These are phyloP conservation scores for Xylariales sp. DNA, from an alignment of 2,329 filamentous ascomycete genomes.

Conservation along the genomic window DNA sequence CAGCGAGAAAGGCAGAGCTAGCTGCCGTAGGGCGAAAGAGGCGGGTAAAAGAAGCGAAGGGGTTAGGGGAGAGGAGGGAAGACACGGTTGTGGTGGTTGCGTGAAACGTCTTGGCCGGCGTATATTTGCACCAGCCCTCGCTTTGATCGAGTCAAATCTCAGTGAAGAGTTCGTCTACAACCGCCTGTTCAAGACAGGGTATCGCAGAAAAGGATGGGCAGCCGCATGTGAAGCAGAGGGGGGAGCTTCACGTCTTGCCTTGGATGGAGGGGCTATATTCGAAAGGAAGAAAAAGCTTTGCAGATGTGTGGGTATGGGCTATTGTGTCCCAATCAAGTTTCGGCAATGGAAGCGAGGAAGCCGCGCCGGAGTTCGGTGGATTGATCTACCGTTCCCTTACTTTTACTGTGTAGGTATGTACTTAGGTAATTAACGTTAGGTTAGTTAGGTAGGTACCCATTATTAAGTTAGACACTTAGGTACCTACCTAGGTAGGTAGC, in stretches of 20 bases:
- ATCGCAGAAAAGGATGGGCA: slow-evolving; percentile 12
- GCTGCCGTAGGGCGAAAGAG: slow-evolving; percentile 55
- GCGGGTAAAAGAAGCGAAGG: slow-evolving; percentile 51
- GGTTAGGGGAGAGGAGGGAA: slow-evolving; percentile 31
- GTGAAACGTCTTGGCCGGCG: slow-evolving; percentile 29
- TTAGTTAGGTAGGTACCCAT: neutral
- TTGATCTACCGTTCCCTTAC: slow-evolving; percentile 1
- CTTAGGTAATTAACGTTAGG: neutral
- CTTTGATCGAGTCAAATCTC: slow-evolving; percentile 10
- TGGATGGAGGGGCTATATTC: neutral
- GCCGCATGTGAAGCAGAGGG: slow-evolving; percentile 6
- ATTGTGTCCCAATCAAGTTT: slow-evolving; percentile 6
- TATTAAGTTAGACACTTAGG: too few species aligned
- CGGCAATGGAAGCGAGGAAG: neutral
- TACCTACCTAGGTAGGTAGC: too few species aligned
- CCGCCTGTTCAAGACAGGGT: slow-evolving; percentile 20
- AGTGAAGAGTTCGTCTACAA: slow-evolving; percentile 9
- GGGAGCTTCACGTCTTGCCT: slow-evolving; percentile 1
- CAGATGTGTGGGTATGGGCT: slow-evolving; percentile 4
- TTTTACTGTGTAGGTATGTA: neutral
- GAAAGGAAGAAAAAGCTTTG: too few species aligned
- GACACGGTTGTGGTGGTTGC: slow-evolving; percentile 41
- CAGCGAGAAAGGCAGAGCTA: slow-evolving; percentile 58
- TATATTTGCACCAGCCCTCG: slow-evolving; percentile 22
- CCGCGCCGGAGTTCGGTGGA: slow-evolving; percentile 7